Evolutionary conservation across 257 asterid genomes (phyloP), one percentile per base, ranked within the genome.

Genomic region (Nicotiana sylvestris): DNA sequence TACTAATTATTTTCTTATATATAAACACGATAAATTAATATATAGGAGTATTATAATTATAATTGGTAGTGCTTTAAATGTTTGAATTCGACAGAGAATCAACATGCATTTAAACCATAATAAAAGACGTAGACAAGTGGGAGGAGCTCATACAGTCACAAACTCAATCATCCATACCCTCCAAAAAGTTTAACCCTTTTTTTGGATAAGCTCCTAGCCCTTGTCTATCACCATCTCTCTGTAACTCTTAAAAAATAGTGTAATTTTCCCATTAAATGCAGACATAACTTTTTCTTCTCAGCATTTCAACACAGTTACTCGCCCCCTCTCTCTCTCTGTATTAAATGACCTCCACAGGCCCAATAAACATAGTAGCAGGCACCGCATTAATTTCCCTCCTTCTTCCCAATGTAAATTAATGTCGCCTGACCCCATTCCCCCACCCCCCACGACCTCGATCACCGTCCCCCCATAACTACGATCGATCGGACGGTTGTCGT

Each of bases 281-380:
- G 12, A 30, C 74, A 66, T 58, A 29, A 49, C 83, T 29, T 81
- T 81, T 80, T 51, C 56, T 27, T 66, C 35, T 81, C 56, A 51
- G 12, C 12, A 66, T 66, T 81, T 51, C 16, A 49, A 74, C 27
- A 25, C 80, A 21, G 39, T 3, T 27, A 13, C 13, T 6, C 60
- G 11, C 37, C 0, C 77, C 1, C 7, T 9, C 53, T 79, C 77
- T 69, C 66, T 32, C 76, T 56, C 37, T 9, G 76, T 56, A 82
- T 82, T 82, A 56, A 82, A 82, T 82, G 85, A 82, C 56, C 78
- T 13, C 83, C 78, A 66, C 78, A 81, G 81, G 1, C 77, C 77
- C 72, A 33, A 32, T 21, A 32, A 49, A 57, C 56, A 51, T 49
- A 49, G 39, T 30, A 64, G 29, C 80, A 81, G 66, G 83, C 77